Evolutionary conservation across 345 rosid genomes (phyloP), one percentile per base, ranked within the genome.

Genomic region (Eucalyptus lansdowneana): DNA sequence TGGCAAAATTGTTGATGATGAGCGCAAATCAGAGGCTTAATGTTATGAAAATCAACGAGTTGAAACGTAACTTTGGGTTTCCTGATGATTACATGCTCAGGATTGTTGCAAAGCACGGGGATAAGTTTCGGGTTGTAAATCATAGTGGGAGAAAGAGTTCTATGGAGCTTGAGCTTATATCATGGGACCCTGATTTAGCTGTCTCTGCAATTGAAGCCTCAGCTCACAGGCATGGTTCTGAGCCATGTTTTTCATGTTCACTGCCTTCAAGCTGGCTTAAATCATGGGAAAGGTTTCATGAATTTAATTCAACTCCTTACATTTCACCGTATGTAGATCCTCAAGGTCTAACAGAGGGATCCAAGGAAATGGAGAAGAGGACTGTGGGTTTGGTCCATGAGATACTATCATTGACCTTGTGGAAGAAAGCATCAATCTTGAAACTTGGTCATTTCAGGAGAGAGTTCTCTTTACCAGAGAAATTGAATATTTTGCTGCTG

Each of bases 1-100:
- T 97, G 83, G 96, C 96, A 4, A 97, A 96, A 90, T 90, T 97
- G 94, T 91, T 97, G 89, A 97, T 97, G 99, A 94, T 97, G 96
- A 97, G 96, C 90, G 87, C 87, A 94, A 94, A 93, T 87, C 98
- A 93, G 27, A 93, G 98, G 86, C 97, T 96, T 54, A 96, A 94
- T 93, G 93, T 95, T 56, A 94, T 93, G 34, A 97, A 96, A 92
- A 93, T 97, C 86, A 95, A 94, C 2, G 97, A 95, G 92, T 87
- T 95, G 65, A 97, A 95, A 89, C 91, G 98, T 85, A 95, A 92
- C 89, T 95, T 95, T 89, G 99, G 99, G 8, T 94, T 96, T 86
- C 93, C 98, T 0, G 99, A 97, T 94, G 99, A 97, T 92, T 97
- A 95, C 89, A 86, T 97, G 50, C 89, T 96, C n/a, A 95, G 97